These are phyloP conservation scores for Fusarium buharicum DNA, from an alignment of 2,329 filamentous ascomycete species.

Conservation along the genomic window DNA sequence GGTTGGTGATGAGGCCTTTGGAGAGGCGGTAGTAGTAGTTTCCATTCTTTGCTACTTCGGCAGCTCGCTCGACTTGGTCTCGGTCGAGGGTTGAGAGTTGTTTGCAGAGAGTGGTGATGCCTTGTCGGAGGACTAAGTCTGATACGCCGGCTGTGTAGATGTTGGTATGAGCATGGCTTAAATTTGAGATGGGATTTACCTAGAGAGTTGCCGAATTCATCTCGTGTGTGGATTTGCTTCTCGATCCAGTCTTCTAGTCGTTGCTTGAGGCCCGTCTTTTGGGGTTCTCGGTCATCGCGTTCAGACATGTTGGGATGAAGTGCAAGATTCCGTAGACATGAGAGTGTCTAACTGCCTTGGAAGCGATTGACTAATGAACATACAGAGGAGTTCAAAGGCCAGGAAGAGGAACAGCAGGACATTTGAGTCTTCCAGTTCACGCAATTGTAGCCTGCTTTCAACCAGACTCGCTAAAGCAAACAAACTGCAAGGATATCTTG, in stretches of 20 bases:
- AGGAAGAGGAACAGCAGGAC: neutral
- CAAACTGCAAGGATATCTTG: neutral
- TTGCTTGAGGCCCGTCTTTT: neutral
- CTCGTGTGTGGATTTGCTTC: constrained; percentile 14
- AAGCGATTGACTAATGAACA: neutral
- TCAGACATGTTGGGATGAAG: neutral
- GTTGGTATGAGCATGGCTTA: neutral
- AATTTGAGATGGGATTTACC: neutral
- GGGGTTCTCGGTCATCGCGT: neutral
- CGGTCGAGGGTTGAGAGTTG: constrained; percentile 10
- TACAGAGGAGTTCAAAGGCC: neutral
- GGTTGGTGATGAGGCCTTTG: constrained; percentile 1
- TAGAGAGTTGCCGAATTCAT: constrained; percentile 23
- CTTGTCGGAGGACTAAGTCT: neutral
- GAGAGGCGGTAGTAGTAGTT: constrained; percentile 25
- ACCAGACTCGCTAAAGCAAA: neutral
- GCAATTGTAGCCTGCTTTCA: neutral
- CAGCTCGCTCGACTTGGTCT: constrained; percentile 9
- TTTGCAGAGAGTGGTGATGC: constrained; percentile 3
- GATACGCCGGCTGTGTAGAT: constrained; percentile 10
- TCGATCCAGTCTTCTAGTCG: constrained; percentile 11
- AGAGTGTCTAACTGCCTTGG: neutral
- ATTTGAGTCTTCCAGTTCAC: neutral
- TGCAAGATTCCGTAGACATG: neutral
- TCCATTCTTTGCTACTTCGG: constrained; percentile 21